Conservation (phyloP, 208 protist species). For the Trypanosoma scelopori region DNA sequence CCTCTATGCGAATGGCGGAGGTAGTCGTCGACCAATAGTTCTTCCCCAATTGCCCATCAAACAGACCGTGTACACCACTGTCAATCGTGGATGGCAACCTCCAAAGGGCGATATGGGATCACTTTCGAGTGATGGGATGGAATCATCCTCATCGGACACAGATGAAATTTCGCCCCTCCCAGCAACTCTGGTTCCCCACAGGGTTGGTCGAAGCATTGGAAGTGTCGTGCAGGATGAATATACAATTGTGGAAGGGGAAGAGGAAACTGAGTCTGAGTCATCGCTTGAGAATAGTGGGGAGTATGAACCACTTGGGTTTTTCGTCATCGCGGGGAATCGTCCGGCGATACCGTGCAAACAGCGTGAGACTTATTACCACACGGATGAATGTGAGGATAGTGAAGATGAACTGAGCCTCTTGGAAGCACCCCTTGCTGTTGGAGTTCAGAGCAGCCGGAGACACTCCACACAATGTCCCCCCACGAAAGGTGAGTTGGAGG, state of each 20-base stretch:
- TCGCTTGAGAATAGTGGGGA: conserved; percentile 56
- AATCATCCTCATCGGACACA: neutral
- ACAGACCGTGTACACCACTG: too few species aligned
- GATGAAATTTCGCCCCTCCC: conserved; percentile 11
- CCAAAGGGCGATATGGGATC: neutral
- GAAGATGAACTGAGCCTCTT: conserved; percentile 21
- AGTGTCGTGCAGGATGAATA: conserved; percentile 11
- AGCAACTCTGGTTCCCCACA: conserved; percentile 4
- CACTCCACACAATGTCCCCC: neutral
- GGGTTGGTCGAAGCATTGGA: conserved; percentile 11
- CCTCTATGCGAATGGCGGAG: too few species aligned
- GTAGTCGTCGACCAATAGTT: too few species aligned
- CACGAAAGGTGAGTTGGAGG: neutral
- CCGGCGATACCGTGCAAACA: neutral
- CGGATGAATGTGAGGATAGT: conserved; percentile 8
- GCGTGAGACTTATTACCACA: neutral
- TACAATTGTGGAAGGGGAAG: conserved; percentile 28
- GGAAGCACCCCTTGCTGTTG: conserved; percentile 19
- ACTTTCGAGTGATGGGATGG: neutral
- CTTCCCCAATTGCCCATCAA: too few species aligned
- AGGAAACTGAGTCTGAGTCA: conserved; percentile 26
- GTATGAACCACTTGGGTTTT: conserved; percentile 57
- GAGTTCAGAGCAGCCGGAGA: neutral
- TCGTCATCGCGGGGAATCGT: conserved; percentile 40
- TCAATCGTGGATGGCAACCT: too few species aligned